Base-by-base conservation (phyloP, 169 alveolate species). In the Cryptosporidium xiaoi region DNA sequence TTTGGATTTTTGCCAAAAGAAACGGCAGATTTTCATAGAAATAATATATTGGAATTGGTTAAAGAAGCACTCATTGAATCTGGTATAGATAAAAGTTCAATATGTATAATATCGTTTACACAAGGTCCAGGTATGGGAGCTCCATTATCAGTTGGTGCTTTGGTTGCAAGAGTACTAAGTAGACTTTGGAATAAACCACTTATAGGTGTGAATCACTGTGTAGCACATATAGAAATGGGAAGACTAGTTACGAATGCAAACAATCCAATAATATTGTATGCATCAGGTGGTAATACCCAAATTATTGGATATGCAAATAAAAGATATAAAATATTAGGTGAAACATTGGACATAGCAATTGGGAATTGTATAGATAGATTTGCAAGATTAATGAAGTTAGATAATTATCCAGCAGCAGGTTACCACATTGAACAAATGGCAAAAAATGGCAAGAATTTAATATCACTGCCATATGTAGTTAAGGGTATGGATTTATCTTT, bases 61-160 rank as follows among this genome's bases (percentile, higher is more conserved):
- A 90, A 93, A 46, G 91, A 90, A 66, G 98, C 99, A 8, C 92
- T 98, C 48, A 84, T 92, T 51, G 91, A 90, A 66, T 95, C 99
- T 12, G 94, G 96, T 3, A 90, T 97, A 51, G 94, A 91, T 29
- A 87, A 96, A 36, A 69, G 91, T 27, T 95, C 95, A 69, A 94
- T 97, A 31, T 60, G 92, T 20, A 90, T 97, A 65, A 94, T 97
- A 65, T 96, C 98, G 29, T 98, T 97, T 83, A 97, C 99, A 31
- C 96, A 95, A 92, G 99, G 99, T 2, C 99, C 99, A n/a, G 99
- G 99, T 48, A 97, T 98, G 97, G 99, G 99, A 3, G 96, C 97
- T 50, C 99, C 99, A 15, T 92, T 98, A 24, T 92, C 97, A 48
- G 99, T 97, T 8, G 99, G 99, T 29, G 99, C 99, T 16, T 68